Evolutionary conservation across 1,284 basidiomycete genomes (phyloP).

Genomic region (Apiotrichum domesticum): DNA sequence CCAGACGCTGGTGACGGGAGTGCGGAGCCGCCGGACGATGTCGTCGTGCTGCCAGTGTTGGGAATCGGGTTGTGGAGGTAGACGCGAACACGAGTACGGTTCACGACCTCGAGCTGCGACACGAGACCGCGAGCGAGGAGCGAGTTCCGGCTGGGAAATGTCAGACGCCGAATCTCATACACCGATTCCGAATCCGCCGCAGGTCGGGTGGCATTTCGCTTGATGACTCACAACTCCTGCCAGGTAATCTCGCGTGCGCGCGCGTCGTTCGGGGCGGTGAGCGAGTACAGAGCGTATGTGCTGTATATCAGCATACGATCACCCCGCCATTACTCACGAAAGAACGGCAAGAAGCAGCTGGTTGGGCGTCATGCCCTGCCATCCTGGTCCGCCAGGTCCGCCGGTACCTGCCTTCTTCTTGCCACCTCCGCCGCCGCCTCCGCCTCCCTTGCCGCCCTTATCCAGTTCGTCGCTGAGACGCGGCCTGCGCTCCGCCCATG

Average conservation of each 20-base stretch:
- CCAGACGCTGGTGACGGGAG: slow-evolving; percentile 41
- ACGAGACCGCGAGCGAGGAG: slow-evolving; percentile 95
- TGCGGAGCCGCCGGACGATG: slow-evolving; percentile 17
- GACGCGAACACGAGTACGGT: slow-evolving; percentile 70
- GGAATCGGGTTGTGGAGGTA: slow-evolving; percentile 44
- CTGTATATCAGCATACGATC: slow-evolving; percentile 13
- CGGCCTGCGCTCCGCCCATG: slow-evolving; percentile 28
- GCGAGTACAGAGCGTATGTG: slow-evolving; percentile 38
- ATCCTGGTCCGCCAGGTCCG: slow-evolving; percentile 25
- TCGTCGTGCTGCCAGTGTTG: slow-evolving; percentile 6
- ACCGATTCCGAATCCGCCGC: no score
- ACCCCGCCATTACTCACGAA: slow-evolving; percentile 19
- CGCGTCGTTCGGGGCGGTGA: slow-evolving; percentile 32
- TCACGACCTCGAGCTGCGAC: slow-evolving; percentile 88
- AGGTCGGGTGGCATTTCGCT: neutral
- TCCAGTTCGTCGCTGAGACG: slow-evolving; percentile 34
- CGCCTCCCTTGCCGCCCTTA: slow-evolving; percentile 14
- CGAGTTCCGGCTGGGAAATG: slow-evolving; percentile 59
- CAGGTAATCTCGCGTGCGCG: slow-evolving; percentile 83
- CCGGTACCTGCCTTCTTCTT: slow-evolving; percentile 7
- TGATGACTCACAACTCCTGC: slow-evolving; percentile 73
- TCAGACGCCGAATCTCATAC: neutral
- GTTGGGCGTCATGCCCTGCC: slow-evolving; percentile 39
- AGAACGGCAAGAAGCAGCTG: slow-evolving; percentile 40
- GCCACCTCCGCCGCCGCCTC: slow-evolving; percentile 29